A percentile compares a stretch with the other conserved stretches of the same genome.
Conservation (phyloP, 352 stramenopile species). For the Pythium chondricola region DNA sequence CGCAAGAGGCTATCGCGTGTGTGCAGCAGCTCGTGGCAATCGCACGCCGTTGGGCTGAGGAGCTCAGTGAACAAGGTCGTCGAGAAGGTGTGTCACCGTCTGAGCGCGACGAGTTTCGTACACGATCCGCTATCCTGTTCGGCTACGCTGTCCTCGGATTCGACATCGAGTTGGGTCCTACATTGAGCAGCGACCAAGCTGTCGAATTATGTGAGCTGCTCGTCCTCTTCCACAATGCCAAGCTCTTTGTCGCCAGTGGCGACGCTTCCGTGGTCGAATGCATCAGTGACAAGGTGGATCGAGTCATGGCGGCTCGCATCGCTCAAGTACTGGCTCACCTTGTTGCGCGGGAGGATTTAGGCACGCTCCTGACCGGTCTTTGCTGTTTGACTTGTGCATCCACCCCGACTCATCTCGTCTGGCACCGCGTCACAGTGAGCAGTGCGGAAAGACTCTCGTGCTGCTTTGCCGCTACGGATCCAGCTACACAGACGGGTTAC, state of each 20-base stretch:
- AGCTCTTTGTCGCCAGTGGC: slow-evolving; percentile 12
- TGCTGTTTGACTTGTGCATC: background rate
- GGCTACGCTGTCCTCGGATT: slow-evolving; percentile 28
- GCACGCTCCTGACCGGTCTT: background rate
- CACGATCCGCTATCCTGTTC: slow-evolving; percentile 39
- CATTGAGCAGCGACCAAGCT: background rate
- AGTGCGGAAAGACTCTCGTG: slow-evolving; percentile 8
- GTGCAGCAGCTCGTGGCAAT: slow-evolving; percentile 22
- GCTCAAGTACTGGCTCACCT: slow-evolving; percentile 1
- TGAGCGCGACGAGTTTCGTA: slow-evolving; percentile 19
- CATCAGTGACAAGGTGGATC: slow-evolving; percentile 9
- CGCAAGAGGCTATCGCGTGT: slow-evolving; percentile 3
- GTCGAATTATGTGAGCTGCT: slow-evolving; percentile 37
- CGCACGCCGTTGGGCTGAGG: slow-evolving; percentile 22
- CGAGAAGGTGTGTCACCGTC: background rate
- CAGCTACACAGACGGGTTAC: slow-evolving; percentile 19
- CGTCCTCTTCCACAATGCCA: slow-evolving; percentile 35
- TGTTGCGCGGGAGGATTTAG: background rate
- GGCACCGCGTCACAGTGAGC: slow-evolving; percentile 10
- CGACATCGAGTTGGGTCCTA: slow-evolving; percentile 15
- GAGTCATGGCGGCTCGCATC: slow-evolving; percentile 32
- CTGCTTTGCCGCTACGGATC: slow-evolving; percentile 27
- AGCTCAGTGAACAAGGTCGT: slow-evolving; percentile 4
- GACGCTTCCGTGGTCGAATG: slow-evolving; percentile 1
- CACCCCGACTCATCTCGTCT: slow-evolving; percentile 14